phyloP scores from a whole-genome alignment of 2,329 filamentous ascomycete species.

The Capronia americana region DNA sequence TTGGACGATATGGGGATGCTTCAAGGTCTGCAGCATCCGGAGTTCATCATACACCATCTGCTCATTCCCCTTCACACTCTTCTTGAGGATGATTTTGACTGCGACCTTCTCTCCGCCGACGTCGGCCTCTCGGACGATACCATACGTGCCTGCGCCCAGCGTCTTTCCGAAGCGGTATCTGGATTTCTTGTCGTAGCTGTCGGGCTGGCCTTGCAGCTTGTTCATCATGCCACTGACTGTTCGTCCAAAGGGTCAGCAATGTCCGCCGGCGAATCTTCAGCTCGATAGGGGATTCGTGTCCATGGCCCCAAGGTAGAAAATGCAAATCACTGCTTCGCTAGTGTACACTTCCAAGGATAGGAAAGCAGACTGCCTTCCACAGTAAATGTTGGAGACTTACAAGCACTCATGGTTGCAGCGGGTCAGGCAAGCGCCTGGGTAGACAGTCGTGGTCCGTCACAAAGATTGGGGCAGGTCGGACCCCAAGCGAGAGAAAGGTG shows the following conservation, averaged over 20 bases:
- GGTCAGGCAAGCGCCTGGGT: constrained; percentile 27
- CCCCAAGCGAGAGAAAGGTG: not conserved
- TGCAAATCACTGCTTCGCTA: not conserved
- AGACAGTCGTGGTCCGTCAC: constrained; percentile 5
- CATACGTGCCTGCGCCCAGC: constrained; percentile 95
- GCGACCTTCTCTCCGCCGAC: constrained; percentile 84
- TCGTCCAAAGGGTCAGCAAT: constrained; percentile 28
- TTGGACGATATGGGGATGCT: constrained; percentile 94
- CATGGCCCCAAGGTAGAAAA: not conserved
- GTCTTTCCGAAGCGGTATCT: constrained; percentile 93
- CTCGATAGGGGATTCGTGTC: not conserved
- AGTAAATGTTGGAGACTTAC: constrained; percentile 26
- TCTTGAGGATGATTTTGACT: constrained; percentile 99
- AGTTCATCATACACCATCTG: constrained; percentile 98
- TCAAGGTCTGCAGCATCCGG: constrained; percentile 85
- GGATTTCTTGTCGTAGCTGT: constrained; percentile 98
- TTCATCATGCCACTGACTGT: constrained; percentile 89
- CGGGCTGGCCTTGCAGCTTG: constrained; percentile 93
- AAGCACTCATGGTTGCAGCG: constrained; percentile 33
- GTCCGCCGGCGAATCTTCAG: not conserved
- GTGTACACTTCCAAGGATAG: not conserved
- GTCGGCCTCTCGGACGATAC: constrained; percentile 95
- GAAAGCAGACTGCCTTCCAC: not conserved
- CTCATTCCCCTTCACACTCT: constrained; percentile 98
- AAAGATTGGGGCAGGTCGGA: not conserved